These are phyloP conservation scores for Ophiostoma pallidulum DNA, from an alignment of 2,329 filamentous ascomycete species.

Conservation along the genomic window DNA sequence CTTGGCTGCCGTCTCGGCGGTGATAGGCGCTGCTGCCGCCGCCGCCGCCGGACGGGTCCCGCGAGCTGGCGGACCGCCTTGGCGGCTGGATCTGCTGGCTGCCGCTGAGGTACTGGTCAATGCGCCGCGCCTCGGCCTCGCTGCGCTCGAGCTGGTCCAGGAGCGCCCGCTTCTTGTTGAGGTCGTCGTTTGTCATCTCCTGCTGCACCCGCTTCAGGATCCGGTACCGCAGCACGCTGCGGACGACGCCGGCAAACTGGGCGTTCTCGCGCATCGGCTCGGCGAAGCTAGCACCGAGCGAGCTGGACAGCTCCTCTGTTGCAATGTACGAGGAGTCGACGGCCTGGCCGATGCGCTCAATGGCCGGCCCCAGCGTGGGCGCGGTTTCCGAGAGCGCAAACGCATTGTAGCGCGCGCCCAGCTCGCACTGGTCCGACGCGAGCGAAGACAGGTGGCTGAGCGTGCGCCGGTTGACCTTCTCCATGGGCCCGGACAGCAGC, in stretches of 20 bases:
- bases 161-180: constrained; percentile 73
- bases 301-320: constrained; percentile 80
- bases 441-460: constrained; percentile 76
- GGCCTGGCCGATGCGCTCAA: constrained; percentile 89
- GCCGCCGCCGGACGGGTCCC: constrained; percentile 33
- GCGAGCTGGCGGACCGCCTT: constrained; percentile 54
- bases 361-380: constrained; percentile 77
- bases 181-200: constrained; percentile 90
- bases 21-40: constrained; percentile 22
- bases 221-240: constrained; percentile 77
- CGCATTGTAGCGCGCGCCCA: constrained; percentile 92
- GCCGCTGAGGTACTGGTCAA: constrained; percentile 81
- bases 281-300: constrained; percentile 86
- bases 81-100: constrained; percentile 56
- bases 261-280: constrained; percentile 97
- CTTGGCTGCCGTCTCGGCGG: constrained; percentile 48
- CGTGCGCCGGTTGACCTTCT: constrained; percentile 88
- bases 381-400: constrained; percentile 93
- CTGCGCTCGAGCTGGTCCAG: constrained; percentile 88
- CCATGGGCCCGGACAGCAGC: constrained; percentile 83
- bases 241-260: constrained; percentile 91
- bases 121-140: constrained; percentile 83
- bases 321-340: constrained; percentile 94
- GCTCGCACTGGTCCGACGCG: constrained; percentile 79
- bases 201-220: constrained; percentile 93